Conservation (phyloP, 2,329 filamentous ascomycete genomes). For the Sphaceloma murrayae region DNA sequence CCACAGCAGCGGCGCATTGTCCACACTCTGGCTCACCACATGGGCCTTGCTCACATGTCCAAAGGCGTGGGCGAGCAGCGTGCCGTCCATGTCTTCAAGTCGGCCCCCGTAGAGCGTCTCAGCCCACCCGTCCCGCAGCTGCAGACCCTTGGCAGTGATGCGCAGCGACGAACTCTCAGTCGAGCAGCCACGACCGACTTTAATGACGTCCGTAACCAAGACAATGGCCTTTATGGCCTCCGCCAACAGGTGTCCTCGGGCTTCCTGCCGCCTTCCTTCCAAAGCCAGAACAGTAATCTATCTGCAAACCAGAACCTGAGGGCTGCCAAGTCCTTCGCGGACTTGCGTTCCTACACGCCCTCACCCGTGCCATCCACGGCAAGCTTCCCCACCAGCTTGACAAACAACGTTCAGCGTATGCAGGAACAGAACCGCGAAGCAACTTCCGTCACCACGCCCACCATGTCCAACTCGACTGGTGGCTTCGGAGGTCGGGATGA, state of each 20-base stretch:
- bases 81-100: constrained; percentile 81
- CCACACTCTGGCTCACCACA: constrained; percentile 89
- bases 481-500: constrained; percentile 36
- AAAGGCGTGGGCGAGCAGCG: constrained; percentile 79
- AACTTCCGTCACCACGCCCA: constrained; percentile 55
- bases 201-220: constrained; percentile 66
- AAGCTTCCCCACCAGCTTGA: constrained; percentile 66
- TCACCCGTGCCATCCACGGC: constrained; percentile 84
- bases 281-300: constrained; percentile 58
- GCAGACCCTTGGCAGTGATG: constrained; percentile 62
- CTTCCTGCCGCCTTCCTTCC: constrained; percentile 62
- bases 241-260: constrained; percentile 63
- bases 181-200: constrained; percentile 97
- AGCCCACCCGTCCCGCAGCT: constrained; percentile 55
- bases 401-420: constrained; percentile 53
- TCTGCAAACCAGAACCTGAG: constrained; percentile 71
- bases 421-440: constrained; percentile 49
- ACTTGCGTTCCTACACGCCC: constrained; percentile 87
- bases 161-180: constrained; percentile 73
- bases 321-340: constrained; percentile 92
- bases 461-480: constrained; percentile 48
- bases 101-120: constrained; percentile 46
- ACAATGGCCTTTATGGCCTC: constrained; percentile 57
- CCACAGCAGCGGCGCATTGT: constrained; percentile 82
- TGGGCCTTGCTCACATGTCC: constrained; percentile 83